Conservation (phyloP, 2,329 filamentous ascomycete genomes). For the Monosporascus sp. region DNA sequence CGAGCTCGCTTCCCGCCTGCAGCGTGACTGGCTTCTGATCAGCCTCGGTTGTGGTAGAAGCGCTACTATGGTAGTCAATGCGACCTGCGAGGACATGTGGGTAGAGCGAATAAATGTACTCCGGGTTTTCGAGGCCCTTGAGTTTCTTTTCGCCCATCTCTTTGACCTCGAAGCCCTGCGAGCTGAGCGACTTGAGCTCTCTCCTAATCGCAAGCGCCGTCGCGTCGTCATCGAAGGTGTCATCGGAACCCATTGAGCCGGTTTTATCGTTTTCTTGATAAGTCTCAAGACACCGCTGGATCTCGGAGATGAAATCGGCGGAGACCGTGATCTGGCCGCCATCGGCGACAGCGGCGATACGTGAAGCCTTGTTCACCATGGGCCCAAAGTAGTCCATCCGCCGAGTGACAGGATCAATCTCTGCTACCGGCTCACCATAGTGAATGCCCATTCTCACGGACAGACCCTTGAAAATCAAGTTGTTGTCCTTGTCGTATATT, state of each 20-base stretch:
- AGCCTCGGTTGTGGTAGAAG: slow-evolving; percentile 31
- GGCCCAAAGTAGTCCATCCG: slow-evolving; percentile 99
- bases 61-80: slow-evolving; percentile 61
- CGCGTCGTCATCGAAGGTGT: slow-evolving; percentile 70
- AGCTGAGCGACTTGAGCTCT: slow-evolving; percentile 80
- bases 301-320: slow-evolving; percentile 93
- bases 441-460: slow-evolving; percentile 98
- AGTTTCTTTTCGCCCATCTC: slow-evolving; percentile 92
- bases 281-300: slow-evolving; percentile 82
- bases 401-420: slow-evolving; percentile 90
- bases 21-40: slow-evolving; percentile 57
- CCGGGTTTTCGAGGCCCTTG: slow-evolving; percentile 95
- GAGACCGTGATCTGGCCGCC: slow-evolving; percentile 96
- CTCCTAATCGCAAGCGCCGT: slow-evolving; percentile 75
- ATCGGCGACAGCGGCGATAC: slow-evolving; percentile 91
- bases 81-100: slow-evolving; percentile 82
- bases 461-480: slow-evolving; percentile 86
- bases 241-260: slow-evolving; percentile 65
- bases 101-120: slow-evolving; percentile 93
- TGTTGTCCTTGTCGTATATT: slow-evolving; percentile 75
- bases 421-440: slow-evolving; percentile 90
- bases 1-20: slow-evolving; percentile 60
- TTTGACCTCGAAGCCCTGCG: slow-evolving; percentile 93
- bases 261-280: slow-evolving; percentile 80
- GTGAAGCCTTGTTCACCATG: slow-evolving; percentile 96